Evolutionary conservation across 192 early-diverging fungal genomes (phyloP).

Genomic region (Coemansia sp.): DNA sequence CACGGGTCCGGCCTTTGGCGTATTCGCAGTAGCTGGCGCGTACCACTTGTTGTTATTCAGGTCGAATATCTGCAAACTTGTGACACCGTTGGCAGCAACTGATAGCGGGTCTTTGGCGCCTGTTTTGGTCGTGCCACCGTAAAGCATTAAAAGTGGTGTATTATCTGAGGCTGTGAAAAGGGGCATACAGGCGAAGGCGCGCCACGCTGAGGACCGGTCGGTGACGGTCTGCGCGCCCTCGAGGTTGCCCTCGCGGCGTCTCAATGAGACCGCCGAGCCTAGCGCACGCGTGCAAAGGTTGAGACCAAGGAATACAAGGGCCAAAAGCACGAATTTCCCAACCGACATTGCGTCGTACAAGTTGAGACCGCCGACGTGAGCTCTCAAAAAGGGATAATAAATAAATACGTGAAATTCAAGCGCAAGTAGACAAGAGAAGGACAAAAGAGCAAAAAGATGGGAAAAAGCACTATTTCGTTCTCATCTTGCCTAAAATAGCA

Average conservation of each 20-base stretch:
- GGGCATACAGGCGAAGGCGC: slow-evolving; percentile 50
- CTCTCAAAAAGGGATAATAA: not conserved
- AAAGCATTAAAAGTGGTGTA: slow-evolving; percentile 49
- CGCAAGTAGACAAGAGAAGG: not conserved
- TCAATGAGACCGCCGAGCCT: not conserved
- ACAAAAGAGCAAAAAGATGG: not conserved
- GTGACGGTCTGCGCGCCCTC: slow-evolving; percentile 38
- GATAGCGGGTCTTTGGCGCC: slow-evolving; percentile 29
- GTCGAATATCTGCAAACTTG: slow-evolving; percentile 47
- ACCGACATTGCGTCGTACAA: slow-evolving; percentile 5
- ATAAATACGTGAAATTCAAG: not conserved
- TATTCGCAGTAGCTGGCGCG: slow-evolving; percentile 42
- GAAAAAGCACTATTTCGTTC: too few relatives aligned
- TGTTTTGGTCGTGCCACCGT: slow-evolving; percentile 53
- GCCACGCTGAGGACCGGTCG: slow-evolving; percentile 38
- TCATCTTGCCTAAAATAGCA: too few relatives aligned
- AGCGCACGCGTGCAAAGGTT: slow-evolving; percentile 5
- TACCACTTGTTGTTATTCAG: slow-evolving; percentile 50
- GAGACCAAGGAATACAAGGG: not conserved
- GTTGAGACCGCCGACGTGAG: not conserved
- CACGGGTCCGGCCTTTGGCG: slow-evolving; percentile 43
- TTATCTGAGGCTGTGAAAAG: slow-evolving; percentile 46
- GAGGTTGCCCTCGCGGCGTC: slow-evolving; percentile 41
- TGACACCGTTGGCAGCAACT: slow-evolving; percentile 31
- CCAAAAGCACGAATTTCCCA: not conserved